A percentile compares a stretch with the other conserved stretches of the same genome.
phyloP scores from a whole-genome alignment of 768 basidiomycete genomes.

The Mycena chlorophos region DNA sequence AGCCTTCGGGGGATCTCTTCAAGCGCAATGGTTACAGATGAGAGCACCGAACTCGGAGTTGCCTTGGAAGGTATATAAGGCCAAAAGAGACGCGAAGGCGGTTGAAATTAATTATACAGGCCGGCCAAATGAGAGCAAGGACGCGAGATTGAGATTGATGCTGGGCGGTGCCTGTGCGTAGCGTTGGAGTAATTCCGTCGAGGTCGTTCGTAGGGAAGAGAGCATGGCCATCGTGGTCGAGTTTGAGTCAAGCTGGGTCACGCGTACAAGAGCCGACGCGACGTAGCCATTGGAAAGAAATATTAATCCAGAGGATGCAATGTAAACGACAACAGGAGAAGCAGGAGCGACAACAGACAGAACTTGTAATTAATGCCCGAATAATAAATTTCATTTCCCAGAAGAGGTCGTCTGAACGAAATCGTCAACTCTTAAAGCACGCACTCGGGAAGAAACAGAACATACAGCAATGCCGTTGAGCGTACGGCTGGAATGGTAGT shows the following conservation, averaged over 20 bases:
- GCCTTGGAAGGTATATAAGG: conserved; percentile 31
- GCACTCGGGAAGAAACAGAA: conserved; percentile 20
- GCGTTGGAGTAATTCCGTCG: conserved; percentile 56
- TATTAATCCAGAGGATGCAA: neutral
- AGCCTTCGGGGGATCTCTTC: conserved; percentile 78
- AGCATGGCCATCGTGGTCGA: neutral
- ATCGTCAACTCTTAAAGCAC: neutral
- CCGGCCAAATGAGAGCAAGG: conserved; percentile 72
- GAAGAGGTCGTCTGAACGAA: conserved; percentile 16
- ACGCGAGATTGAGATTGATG: conserved; percentile 64
- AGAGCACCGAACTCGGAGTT: conserved; percentile 66
- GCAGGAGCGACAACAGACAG: conserved; percentile 21
- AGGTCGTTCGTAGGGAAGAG: neutral
- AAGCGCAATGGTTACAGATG: conserved; percentile 72
- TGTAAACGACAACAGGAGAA: conserved; percentile 21
- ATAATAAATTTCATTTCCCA: conserved; percentile 23
- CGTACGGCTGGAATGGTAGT: conserved; percentile 76
- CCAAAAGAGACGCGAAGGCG: neutral
- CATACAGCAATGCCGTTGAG: conserved; percentile 70
- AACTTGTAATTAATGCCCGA: conserved; percentile 29
- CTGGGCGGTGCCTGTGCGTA: conserved; percentile 65
- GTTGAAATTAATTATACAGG: conserved; percentile 39
- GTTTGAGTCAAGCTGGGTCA: too few relatives aligned
- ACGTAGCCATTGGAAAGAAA: neutral
- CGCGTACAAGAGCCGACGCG: too few relatives aligned